phyloP scores from a whole-genome alignment of 2,329 filamentous ascomycete species.

The Lachnellula subtilissima region DNA sequence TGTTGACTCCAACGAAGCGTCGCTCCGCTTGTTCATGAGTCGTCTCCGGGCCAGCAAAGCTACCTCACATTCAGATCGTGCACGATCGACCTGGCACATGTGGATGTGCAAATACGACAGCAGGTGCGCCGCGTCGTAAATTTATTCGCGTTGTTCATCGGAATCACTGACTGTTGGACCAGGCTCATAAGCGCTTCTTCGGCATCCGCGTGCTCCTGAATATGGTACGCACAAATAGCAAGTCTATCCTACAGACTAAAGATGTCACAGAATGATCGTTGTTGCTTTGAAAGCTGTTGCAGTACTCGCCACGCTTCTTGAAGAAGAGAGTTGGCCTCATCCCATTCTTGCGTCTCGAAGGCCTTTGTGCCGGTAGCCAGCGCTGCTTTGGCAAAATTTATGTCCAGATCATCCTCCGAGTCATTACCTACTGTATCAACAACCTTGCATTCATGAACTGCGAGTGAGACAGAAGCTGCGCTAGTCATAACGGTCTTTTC shows the following conservation, averaged over 20 bases:
- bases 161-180: background rate
- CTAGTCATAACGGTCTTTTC: background rate
- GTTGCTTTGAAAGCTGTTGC: background rate
- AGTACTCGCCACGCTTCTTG: background rate
- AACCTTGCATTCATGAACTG: background rate
- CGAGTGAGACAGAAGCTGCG: background rate
- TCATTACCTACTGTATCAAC: background rate
- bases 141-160: background rate
- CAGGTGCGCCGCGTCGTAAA: background rate
- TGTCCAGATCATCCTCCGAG: background rate
- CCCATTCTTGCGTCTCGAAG: background rate
- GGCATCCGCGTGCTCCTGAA: background rate
- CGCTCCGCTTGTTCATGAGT: background rate
- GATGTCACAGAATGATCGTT: slow-evolving; percentile 1
- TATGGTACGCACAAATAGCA: background rate
- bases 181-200: slow-evolving; percentile 1
- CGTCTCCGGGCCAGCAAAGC: background rate
- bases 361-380: background rate
- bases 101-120: background rate
- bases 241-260: background rate
- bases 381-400: background rate
- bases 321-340: background rate
- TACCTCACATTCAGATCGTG: background rate
- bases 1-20: background rate
- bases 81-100: background rate